phyloP scores from a whole-genome alignment of 2,329 filamentous ascomycete genomes.

The Epichloe glyceriae region DNA sequence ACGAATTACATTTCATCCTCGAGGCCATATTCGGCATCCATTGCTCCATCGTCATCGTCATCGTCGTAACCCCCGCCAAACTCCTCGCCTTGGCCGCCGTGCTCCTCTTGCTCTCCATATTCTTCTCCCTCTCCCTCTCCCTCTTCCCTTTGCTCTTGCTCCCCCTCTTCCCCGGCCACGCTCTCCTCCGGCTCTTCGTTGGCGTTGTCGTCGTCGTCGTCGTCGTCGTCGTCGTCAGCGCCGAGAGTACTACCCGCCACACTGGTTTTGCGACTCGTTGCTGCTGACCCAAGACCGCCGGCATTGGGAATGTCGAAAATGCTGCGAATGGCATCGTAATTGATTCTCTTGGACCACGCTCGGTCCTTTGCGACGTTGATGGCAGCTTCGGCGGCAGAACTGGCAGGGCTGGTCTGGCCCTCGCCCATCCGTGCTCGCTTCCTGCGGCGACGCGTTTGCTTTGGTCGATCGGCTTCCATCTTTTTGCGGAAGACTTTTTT shows the following conservation, averaged over 20 bases:
- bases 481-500: slow-evolving; percentile 71
- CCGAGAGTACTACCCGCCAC: slow-evolving; percentile 23
- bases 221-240: slow-evolving; percentile 22
- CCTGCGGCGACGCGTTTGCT: slow-evolving; percentile 41
- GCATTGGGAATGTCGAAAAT: slow-evolving; percentile 38
- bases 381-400: slow-evolving; percentile 56
- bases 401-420: slow-evolving; percentile 52
- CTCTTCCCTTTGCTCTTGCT: slow-evolving; percentile 15
- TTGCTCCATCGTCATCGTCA: slow-evolving; percentile 23
- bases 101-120: slow-evolving; percentile 22
- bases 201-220: slow-evolving; percentile 11
- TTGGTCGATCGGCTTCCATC: slow-evolving; percentile 42
- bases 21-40: slow-evolving; percentile 20
- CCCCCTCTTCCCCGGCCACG: slow-evolving; percentile 22
- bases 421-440: slow-evolving; percentile 48
- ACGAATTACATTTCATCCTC: slow-evolving; percentile 3
- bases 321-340: slow-evolving; percentile 51
- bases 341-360: slow-evolving; percentile 61
- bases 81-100: slow-evolving; percentile 20
- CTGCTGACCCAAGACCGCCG: slow-evolving; percentile 35
- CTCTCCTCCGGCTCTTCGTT: slow-evolving; percentile 23
- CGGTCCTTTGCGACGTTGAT: slow-evolving; percentile 54
- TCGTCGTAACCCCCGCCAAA: slow-evolving; percentile 23
- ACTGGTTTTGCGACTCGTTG: slow-evolving; percentile 33
- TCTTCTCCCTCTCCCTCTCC: slow-evolving; percentile 20